These are phyloP conservation scores for Aspergillus ochraceus DNA, from an alignment of 2,329 filamentous ascomycete species.

Conservation along the genomic window DNA sequence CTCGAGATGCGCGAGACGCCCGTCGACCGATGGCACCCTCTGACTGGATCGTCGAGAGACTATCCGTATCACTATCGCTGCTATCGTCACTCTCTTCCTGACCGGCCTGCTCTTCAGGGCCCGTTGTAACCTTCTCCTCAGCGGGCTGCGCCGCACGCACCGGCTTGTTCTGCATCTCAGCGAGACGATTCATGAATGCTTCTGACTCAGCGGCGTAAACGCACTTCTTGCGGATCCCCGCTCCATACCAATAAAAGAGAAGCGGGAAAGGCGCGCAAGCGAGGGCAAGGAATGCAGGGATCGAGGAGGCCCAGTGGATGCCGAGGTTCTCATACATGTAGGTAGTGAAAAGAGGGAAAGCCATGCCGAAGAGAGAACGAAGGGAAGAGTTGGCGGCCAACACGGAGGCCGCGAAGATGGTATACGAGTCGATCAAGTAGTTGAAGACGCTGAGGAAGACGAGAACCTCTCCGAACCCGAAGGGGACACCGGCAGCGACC, in stretches of 20 bases:
- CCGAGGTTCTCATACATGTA: conserved; percentile 47
- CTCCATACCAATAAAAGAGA: conserved; percentile 42
- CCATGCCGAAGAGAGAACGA: conserved; percentile 45
- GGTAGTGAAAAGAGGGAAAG: conserved; percentile 48
- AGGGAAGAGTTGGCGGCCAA: conserved; percentile 46
- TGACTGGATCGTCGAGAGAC: conserved; percentile 12
- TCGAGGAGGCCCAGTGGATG: conserved; percentile 48
- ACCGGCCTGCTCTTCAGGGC: background rate
- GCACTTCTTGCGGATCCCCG: conserved; percentile 36
- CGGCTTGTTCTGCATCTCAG: conserved; percentile 17
- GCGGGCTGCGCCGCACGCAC: conserved; percentile 3
- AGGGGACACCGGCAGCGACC: conserved; percentile 36
- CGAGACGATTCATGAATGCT: conserved; percentile 27
- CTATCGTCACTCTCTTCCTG: background rate
- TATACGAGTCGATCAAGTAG: conserved; percentile 45
- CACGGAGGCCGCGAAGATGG: conserved; percentile 41
- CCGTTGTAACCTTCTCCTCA: conserved; percentile 6
- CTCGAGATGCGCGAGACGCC: conserved; percentile 11
- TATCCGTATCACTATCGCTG: conserved; percentile 14
- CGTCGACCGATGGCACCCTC: conserved; percentile 14
- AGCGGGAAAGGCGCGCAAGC: conserved; percentile 43
- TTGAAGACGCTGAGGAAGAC: conserved; percentile 42
- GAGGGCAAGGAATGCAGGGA: conserved; percentile 46
- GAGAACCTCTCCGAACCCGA: conserved; percentile 44
- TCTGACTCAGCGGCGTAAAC: conserved; percentile 38